Conservation (phyloP, 768 basidiomycete species). For the Lactarius sanguifluus region DNA sequence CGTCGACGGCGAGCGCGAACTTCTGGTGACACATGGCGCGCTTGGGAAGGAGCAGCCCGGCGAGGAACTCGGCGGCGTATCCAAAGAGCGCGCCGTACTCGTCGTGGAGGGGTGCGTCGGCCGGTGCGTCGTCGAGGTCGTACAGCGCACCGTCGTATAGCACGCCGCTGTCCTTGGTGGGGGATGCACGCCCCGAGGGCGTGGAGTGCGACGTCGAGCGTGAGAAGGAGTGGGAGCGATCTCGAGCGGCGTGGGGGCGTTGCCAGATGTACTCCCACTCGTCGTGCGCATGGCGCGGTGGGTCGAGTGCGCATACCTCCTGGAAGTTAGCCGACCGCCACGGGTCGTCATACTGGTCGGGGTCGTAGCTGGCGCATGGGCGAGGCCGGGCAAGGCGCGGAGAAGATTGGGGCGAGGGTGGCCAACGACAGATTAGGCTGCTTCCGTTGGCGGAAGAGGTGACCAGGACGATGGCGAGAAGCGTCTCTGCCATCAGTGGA, state of each 20-base stretch:
- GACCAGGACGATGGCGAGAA: conserved; percentile 79
- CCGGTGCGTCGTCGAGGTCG: conserved; percentile 36
- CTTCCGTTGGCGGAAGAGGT: conserved; percentile 82
- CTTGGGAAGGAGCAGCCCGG: conserved; percentile 76
- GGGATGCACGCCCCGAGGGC: conserved; percentile 53
- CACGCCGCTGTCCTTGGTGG: conserved; percentile 43
- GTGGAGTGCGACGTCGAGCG: conserved; percentile 36
- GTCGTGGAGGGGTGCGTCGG: conserved; percentile 33
- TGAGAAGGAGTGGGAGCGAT: conserved; percentile 54
- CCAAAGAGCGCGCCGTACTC: conserved; percentile 75
- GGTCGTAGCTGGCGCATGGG: conserved; percentile 46
- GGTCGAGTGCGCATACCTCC: conserved; percentile 36
- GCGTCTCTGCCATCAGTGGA: conserved; percentile 64
- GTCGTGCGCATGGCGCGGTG: conserved; percentile 30
- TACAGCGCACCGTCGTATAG: conserved; percentile 27
- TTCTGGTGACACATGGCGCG: conserved; percentile 86
- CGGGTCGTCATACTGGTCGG: conserved; percentile 66
- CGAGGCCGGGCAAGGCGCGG: conserved; percentile 71
- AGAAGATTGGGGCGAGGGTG: conserved; percentile 62
- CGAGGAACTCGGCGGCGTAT: conserved; percentile 78
- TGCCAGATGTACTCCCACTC: conserved; percentile 63
- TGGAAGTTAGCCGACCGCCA: conserved; percentile 63
- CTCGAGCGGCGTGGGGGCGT: conserved; percentile 47
- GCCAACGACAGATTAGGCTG: conserved; percentile 82
- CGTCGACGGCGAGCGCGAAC: conserved; percentile 90